phyloP scores from a whole-genome alignment of 2,329 filamentous ascomycete species.

The Pseudomassariella vexata region DNA sequence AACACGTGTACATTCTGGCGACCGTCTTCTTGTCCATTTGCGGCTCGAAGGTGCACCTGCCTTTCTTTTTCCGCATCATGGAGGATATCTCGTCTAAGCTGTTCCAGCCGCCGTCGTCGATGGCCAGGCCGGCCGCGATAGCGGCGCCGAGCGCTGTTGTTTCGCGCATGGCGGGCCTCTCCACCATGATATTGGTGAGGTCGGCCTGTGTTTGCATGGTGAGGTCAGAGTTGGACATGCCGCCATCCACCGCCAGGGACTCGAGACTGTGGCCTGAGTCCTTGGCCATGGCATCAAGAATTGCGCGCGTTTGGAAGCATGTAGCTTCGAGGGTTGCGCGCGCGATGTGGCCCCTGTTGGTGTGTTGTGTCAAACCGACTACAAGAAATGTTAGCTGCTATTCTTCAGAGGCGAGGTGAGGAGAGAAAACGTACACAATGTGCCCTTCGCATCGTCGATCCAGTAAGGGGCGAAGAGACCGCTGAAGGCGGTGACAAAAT shows the following conservation, averaged over 20 bases:
- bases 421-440: conserved; percentile 56
- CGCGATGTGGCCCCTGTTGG: conserved; percentile 78
- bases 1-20: conserved; percentile 42
- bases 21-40: conserved; percentile 42
- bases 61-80: conserved; percentile 59
- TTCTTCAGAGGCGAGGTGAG: not conserved
- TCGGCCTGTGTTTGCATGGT: conserved; percentile 92
- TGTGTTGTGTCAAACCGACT: conserved; percentile 82
- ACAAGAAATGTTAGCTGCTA: conserved; percentile 14
- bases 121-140: conserved; percentile 80
- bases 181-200: conserved; percentile 74
- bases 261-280: conserved; percentile 73
- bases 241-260: conserved; percentile 78
- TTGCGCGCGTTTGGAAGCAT: conserved; percentile 89
- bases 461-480: conserved; percentile 90
- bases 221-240: conserved; percentile 81
- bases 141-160: conserved; percentile 85
- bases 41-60: conserved; percentile 65
- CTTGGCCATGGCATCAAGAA: conserved; percentile 84
- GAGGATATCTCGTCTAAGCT: conserved; percentile 67
- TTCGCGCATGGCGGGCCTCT: conserved; percentile 83
- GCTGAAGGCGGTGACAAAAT: conserved; percentile 86
- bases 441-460: conserved; percentile 89
- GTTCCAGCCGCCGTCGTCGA: conserved; percentile 69
- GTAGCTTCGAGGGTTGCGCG: conserved; percentile 86